Base-by-base conservation (phyloP, 345 rosid genomes). In the Gossypium ekmanianum region DNA sequence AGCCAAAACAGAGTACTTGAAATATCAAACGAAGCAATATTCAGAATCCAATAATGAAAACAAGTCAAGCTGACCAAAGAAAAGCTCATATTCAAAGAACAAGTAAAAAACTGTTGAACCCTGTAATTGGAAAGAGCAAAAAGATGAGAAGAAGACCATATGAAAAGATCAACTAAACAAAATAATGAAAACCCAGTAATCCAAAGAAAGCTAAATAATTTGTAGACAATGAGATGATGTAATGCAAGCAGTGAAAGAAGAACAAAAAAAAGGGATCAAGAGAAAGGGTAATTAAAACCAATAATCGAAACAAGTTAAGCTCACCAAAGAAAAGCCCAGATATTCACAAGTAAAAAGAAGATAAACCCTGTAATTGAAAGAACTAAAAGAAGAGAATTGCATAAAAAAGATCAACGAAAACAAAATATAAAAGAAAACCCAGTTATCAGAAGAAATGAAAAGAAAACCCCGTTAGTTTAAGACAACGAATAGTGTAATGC, bases 1-100 rank as follows among this genome's bases (percentile, higher is more conserved):
- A 76, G 62, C 63, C 58, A 69, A 26, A 65, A 56, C 26, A 77
- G 54, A 58, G 12, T 22, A 64, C 27, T 61, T 29, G 13, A 70
- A 56, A 27, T 63, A 57, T 52, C 34, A 51, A 72, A 34, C 24
- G 61, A 68, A 58, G 74, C 68, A 67, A 52, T 45, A 54, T 26
- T 4, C 45, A 74, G 3, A 22, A 50, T 9, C 12, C 50, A 45
- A 45, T 45, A 45, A 45, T 45, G 11, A 59, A 2, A 0, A 27
- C 34, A 62, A 44, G 47, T 17, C 56, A 11, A 71, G 29, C 48
- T 45, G 11, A 45, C 50, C 50, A 45, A 45, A 45, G 50, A 45
- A 45, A 45, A 45, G 50, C 11, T 2, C 50, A 45, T 45, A 45
- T 11, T 45, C 50, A 45, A 45, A 45, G 3, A 45, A 45, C 12